Evolutionary conservation across 768 basidiomycete genomes (phyloP).

Genomic region (Tricholoma terreum): DNA sequence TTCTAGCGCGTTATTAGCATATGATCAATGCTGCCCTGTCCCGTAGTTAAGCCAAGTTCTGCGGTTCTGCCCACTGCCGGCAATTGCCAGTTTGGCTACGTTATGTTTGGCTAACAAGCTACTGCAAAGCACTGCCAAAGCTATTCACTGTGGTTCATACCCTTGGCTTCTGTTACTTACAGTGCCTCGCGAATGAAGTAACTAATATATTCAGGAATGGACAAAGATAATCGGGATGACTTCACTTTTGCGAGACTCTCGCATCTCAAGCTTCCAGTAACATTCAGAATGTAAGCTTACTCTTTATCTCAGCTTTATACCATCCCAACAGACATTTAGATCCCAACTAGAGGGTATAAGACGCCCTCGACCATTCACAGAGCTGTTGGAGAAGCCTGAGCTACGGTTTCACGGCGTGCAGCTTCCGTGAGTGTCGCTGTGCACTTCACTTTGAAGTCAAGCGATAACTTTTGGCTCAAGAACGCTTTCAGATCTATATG

Average conservation of each 20-base stretch:
- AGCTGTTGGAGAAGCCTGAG: slow-evolving; percentile 81
- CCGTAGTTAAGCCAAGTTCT: no score
- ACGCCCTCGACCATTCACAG: slow-evolving; percentile 67
- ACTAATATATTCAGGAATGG: no score
- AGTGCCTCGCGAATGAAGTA: no score
- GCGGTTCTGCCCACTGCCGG: no score
- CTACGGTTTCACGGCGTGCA: slow-evolving; percentile 81
- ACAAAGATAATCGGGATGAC: slow-evolving; percentile 71
- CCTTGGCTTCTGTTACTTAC: no score
- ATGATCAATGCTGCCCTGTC: no score
- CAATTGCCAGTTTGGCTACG: no score
- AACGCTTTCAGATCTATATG: slow-evolving; percentile 87
- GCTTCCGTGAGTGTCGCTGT: slow-evolving; percentile 52
- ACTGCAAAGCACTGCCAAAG: no score
- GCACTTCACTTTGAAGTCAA: slow-evolving; percentile 12
- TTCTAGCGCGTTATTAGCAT: no score
- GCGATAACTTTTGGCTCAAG: slow-evolving; percentile 45
- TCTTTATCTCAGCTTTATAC: neutral
- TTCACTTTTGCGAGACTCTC: slow-evolving; percentile 91
- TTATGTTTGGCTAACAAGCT: no score
- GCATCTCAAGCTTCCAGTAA: slow-evolving; percentile 84
- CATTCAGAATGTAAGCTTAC: slow-evolving; percentile 72
- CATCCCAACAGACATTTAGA: slow-evolving; percentile 34
- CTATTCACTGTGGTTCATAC: no score
- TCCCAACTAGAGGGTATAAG: slow-evolving; percentile 85